Conservation (phyloP, 2,329 filamentous ascomycete genomes). For the Chalaropsis ovoidea region DNA sequence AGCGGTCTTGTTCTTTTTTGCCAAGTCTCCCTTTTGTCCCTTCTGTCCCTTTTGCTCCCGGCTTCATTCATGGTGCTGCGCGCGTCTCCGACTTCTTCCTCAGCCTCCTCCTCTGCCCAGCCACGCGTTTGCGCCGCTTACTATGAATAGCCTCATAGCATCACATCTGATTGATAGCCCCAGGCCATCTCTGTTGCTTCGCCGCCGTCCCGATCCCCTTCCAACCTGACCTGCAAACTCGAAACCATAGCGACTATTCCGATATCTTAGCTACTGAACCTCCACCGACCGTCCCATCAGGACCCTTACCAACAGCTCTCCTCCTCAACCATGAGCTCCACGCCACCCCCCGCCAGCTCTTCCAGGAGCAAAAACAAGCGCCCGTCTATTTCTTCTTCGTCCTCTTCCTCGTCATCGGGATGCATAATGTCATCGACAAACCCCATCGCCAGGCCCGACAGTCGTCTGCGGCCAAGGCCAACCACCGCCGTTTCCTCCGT, state of each 20-base stretch:
- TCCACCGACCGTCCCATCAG: not conserved
- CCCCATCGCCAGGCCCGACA: not conserved
- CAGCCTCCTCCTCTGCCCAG: not conserved
- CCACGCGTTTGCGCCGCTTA: constrained; percentile 21
- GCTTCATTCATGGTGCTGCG: not conserved
- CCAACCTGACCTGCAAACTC: constrained; percentile 10
- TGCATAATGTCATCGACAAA: not conserved
- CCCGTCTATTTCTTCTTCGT: not conserved
- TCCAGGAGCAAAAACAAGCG: not conserved
- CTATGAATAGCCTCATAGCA: constrained; percentile 22
- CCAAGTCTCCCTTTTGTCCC: too few relatives aligned
- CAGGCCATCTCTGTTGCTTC: constrained; percentile 17
- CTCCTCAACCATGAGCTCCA: constrained; percentile 17
- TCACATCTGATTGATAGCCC: constrained; percentile 20
- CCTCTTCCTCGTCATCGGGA: not conserved
- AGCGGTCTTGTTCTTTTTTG: too few relatives aligned
- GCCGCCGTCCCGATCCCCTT: constrained; percentile 4
- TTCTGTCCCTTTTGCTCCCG: too few relatives aligned
- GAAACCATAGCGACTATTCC: not conserved
- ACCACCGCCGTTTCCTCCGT: constrained; percentile 78
- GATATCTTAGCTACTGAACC: not conserved
- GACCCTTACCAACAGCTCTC: not conserved
- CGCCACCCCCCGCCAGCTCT: not conserved
- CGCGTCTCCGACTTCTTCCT: not conserved
- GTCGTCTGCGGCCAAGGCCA: constrained; percentile 44